Base-by-base conservation (phyloP, 345 rosid species). In the Salix koriyanagi region DNA sequence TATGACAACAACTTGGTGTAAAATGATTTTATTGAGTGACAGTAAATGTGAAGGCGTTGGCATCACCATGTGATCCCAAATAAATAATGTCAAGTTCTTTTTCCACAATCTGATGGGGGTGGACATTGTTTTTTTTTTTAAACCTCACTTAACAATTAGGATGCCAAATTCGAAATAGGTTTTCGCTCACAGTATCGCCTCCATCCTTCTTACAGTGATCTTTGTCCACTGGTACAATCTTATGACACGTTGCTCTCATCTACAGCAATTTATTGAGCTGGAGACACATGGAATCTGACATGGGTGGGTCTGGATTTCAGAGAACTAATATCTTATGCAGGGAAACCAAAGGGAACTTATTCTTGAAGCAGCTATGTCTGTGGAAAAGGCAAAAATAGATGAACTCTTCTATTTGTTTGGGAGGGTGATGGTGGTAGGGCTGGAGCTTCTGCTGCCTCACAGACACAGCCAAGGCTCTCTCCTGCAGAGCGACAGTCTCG, bases 251-350 rank as follows among this genome's bases (percentile, higher is more conserved):
- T 50, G 79, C 89, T 89, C 86, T 90, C 89, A 79, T 37, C 76
- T 48, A 83, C 81, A 83, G 86, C 79, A 75, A 73, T 79, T 79
- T 71, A 76, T 74, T 79, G 86, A 83, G 88, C 85, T 79, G 88
- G 84, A 86, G 83, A 85, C 88, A 81, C 88, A 88, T 86, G 93
- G 90, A 85, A 82, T 76, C 89, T 86, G 89, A 87, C 89, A 84
- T 32, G 77, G 67, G 81, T 66, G 56, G 76, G 74, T 81, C 79
- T 79, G 88, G 83, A 81, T 79, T 84, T 87, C 83, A 88, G 82
- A 76, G 85, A 77, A 79, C 71, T 77, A 79, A 76, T 85, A 74
- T 82, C 79, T 76, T 77, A 50, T 76, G 69, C 70, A 77, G 28
- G 69, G 76, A 79, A 77, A 70, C 82, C 79, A 67, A 77, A 67